phyloP scores from a whole-genome alignment of 495 filamentous ascomycete species.

The Aspergillus ostianus region DNA sequence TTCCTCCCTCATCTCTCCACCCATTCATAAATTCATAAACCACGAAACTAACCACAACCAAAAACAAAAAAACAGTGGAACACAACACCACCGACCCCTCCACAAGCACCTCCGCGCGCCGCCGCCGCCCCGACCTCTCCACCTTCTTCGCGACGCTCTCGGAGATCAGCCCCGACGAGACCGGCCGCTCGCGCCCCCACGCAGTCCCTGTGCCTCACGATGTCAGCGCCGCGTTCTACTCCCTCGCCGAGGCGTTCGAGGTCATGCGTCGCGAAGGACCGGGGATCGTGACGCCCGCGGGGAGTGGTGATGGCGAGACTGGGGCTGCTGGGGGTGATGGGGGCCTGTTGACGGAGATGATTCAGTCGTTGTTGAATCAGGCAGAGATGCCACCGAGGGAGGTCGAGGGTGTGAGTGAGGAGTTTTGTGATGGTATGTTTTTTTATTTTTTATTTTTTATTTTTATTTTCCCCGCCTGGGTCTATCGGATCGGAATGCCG shows the following conservation, averaged over 20 bases:
- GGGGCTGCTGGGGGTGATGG: constrained; percentile 24
- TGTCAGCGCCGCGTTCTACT: constrained; percentile 60
- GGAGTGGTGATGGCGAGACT: not conserved
- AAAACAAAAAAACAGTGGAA: constrained; percentile 59
- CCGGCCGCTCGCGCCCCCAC: constrained; percentile 47
- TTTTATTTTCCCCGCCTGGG: too few relatives aligned
- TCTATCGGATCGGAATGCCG: not conserved
- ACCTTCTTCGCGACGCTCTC: constrained; percentile 80
- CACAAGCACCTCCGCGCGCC: constrained; percentile 29
- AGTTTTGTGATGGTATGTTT: constrained; percentile 65
- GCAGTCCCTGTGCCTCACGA: constrained; percentile 71
- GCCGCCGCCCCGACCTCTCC: constrained; percentile 76
- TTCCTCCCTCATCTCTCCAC: constrained; percentile 3
- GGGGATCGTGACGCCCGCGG: too few relatives aligned
- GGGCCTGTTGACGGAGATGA: constrained; percentile 59
- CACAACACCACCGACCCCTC: constrained; percentile 62
- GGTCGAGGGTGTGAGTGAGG: constrained; percentile 74
- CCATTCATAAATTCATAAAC: constrained; percentile 5
- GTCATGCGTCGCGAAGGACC: constrained; percentile 41
- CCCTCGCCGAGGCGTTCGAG: constrained; percentile 58
- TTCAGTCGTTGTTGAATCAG: constrained; percentile 57
- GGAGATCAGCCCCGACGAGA: constrained; percentile 54
- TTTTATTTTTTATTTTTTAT: too few relatives aligned
- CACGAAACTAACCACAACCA: constrained; percentile 1
- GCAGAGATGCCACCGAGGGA: constrained; percentile 65